A percentile compares a stretch with the other conserved stretches of the same genome.
Evolutionary conservation across 2,329 filamentous ascomycete genomes (phyloP).

Genomic region (Metarhizium rileyi): DNA sequence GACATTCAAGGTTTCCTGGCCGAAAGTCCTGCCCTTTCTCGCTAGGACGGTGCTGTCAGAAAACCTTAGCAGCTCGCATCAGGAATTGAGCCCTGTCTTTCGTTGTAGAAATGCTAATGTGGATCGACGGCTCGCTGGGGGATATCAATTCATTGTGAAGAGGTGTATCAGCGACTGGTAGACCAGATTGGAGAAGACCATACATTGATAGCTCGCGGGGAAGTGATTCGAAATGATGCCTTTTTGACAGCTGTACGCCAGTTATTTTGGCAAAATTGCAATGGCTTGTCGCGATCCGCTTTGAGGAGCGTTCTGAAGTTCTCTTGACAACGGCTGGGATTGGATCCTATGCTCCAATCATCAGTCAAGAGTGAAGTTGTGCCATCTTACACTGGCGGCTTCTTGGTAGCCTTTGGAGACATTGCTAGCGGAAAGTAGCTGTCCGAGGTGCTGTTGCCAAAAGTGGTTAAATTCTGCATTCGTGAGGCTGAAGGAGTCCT

Average conservation of each 20-base stretch:
- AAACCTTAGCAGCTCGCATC: constrained; percentile 31
- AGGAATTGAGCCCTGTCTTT: constrained; percentile 30
- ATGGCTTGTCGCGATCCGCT: constrained; percentile 6
- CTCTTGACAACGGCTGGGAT: not conserved
- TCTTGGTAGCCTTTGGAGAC: constrained; percentile 24
- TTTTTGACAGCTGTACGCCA: constrained; percentile 7
- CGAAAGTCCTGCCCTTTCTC: constrained; percentile 26
- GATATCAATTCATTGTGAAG: constrained; percentile 25
- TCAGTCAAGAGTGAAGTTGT: not conserved
- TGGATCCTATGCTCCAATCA: too few species aligned
- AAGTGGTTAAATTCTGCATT: constrained; percentile 17
- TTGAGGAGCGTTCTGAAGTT: not conserved
- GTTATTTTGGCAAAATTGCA: constrained; percentile 2
- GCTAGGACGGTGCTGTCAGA: constrained; percentile 28
- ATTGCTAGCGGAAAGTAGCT: constrained; percentile 32
- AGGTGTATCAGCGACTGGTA: constrained; percentile 31
- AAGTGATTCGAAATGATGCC: constrained; percentile 23
- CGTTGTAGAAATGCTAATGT: constrained; percentile 22
- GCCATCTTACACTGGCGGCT: constrained; percentile 3
- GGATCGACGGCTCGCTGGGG: constrained; percentile 25
- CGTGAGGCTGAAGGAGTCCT: constrained; percentile 37
- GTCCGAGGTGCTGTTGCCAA: constrained; percentile 21
- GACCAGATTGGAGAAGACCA: constrained; percentile 26
- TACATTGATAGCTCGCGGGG: constrained; percentile 23
- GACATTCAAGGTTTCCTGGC: constrained; percentile 33